Base-by-base conservation (phyloP, 306 rosid species). In the Prunus mume region DNA sequence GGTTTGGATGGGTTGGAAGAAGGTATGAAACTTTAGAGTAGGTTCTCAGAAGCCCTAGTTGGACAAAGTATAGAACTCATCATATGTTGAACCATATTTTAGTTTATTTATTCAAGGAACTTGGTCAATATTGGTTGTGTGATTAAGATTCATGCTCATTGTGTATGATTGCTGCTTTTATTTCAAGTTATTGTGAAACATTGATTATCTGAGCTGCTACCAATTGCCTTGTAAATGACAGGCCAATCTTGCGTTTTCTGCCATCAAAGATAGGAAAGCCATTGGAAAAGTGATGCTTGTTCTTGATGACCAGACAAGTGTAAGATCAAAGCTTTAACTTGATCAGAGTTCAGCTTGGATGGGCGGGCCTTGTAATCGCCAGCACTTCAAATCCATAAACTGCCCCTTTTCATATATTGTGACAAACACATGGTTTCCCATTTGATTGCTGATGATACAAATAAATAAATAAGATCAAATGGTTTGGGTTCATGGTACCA, bases 271-370 rank as follows among this genome's bases (percentile, higher is more conserved):
- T 50, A 87, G 99, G 84, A 93, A 92, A 83, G 97, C 58, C 57
- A 88, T 92, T 52, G 97, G 99, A 65, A 95, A 95, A 88, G 96
- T 92, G 82, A 88, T 90, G 93, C 66, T 95, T 67, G 90, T 87
- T 64, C 85, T 89, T 54, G 89, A 95, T 47, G 96, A 72, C 38
- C 65, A 76, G 41, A 82, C 81, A 73, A 72, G 54, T 74, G 61
- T 68, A 68, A 83, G 83, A 82, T 88, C 98, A 54, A 94, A 85
- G 87, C 88, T 91, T 51, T 93, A 82, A 84, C 28, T 78, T 65
- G 43, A 13, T 61, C 68, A 19, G 75, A 56, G 47, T 60, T 73
- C 78, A 81, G 80, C 84, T 55, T 47, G 73, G 56, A 61, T 12
- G 63, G 81, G 56, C 55, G 41, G 77, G 57, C 30, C 60, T 10